Evolutionary conservation across 176 grass and related monocot genomes (phyloP).

Genomic region (Areca catechu): DNA sequence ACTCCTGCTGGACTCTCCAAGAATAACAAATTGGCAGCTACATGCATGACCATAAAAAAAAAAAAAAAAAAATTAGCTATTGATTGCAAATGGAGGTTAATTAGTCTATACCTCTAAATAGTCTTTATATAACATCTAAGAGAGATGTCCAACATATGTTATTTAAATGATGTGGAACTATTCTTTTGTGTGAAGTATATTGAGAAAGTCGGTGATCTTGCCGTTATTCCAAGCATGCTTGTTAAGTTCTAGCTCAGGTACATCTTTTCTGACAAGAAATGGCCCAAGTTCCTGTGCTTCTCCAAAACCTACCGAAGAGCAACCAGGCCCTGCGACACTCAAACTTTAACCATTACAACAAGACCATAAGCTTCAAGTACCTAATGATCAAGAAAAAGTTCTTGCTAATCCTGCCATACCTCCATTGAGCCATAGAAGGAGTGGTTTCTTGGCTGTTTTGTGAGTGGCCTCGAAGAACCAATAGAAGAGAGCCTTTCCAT

Average conservation of each 20-base stretch:
- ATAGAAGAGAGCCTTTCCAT: constrained; percentile 8
- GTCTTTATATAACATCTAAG: background rate
- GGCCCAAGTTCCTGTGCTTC: constrained; percentile 8
- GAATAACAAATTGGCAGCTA: constrained; percentile 13
- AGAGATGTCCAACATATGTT: background rate
- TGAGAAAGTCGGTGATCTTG: background rate
- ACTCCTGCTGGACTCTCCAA: constrained; percentile 8
- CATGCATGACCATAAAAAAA: background rate
- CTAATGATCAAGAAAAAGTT: background rate
- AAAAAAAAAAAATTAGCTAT: background rate
- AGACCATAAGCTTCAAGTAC: no score
- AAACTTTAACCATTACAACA: background rate
- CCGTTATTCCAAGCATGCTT: constrained; percentile 10
- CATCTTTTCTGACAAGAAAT: background rate
- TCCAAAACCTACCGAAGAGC: constrained; percentile 8
- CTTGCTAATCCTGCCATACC: background rate
- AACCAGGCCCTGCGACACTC: constrained; percentile 7
- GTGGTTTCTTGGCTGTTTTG: background rate
- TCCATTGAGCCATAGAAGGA: constrained; percentile 18
- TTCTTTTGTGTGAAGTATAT: no score
- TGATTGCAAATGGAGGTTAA: background rate
- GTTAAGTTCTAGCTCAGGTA: background rate
- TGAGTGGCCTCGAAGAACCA: constrained; percentile 7
- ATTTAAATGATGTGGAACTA: background rate
- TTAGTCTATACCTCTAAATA: background rate